Base-by-base conservation (phyloP, 208 protist genomes). In the Vickermania spadyakhi region DNA sequence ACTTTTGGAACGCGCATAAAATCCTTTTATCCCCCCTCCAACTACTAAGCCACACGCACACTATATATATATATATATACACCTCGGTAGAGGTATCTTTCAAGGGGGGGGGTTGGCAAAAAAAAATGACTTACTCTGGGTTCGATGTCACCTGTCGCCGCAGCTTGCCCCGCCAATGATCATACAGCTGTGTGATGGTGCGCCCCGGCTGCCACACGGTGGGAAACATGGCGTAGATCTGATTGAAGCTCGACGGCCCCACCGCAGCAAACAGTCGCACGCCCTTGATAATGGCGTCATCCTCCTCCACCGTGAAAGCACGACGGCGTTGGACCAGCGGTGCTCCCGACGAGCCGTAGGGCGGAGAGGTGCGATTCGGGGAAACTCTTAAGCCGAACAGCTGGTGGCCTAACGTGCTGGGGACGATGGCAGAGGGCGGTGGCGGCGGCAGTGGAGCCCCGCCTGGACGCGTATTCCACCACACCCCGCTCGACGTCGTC, bases 101-200 rank as follows among this genome's bases (percentile, higher is more conserved):
- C n/a, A n/a, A n/a, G n/a, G n/a, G n/a, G n/a, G n/a, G n/a, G n/a
- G n/a, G n/a, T n/a, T n/a, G n/a, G n/a, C n/a, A n/a, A n/a, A n/a
- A n/a, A n/a, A n/a, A n/a, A n/a, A n/a, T n/a, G n/a, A n/a, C n/a
- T n/a, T n/a, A n/a, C n/a, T n/a, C n/a, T n/a, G n/a, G n/a, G n/a
- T n/a, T n/a, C n/a, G n/a, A n/a, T n/a, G n/a, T n/a, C 28, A 66
- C 71, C 21, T 66, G 64, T 1, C 72, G 66, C 5, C 74, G 73
- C 58, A 91, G 62, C 21, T 73, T 74, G 42, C 75, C 87, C 4
- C 87, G 78, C 87, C 87, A 94, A 68, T 94, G 87, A 58, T 94
- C 81, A 59, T 80, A 89, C 58, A 94, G 62, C 56, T 87, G 69
- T 22, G 53, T 70, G 7, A 82, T 41, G 0, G 84, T 91, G 26